These are phyloP conservation scores for Xylaria curta DNA, from an alignment of 495 filamentous ascomycete species.

Conservation along the genomic window DNA sequence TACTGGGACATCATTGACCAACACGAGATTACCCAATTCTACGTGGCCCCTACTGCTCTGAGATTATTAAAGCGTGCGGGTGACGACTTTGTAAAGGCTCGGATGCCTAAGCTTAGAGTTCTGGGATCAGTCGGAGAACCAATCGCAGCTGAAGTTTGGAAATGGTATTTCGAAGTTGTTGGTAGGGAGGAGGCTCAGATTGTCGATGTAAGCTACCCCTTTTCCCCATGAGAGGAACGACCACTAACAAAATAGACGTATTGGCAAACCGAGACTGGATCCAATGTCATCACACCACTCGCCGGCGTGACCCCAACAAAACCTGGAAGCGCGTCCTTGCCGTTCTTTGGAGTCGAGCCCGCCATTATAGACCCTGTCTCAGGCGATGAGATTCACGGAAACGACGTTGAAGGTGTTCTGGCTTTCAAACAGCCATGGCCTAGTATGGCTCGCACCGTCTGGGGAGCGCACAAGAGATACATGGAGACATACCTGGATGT, in stretches of 20 bases:
- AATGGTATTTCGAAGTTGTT: slow-evolving; percentile 98
- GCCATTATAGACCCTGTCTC: slow-evolving; percentile 97
- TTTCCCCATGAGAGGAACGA: neutral
- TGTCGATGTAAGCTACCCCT: slow-evolving; percentile 74
- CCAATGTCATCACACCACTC: slow-evolving; percentile 83
- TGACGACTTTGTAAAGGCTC: slow-evolving; percentile 83
- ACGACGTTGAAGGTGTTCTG: slow-evolving; percentile 97
- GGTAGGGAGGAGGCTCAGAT: slow-evolving; percentile 93
- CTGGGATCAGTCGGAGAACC: slow-evolving; percentile 98
- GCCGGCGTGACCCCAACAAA: slow-evolving; percentile 80
- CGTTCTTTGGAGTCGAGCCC: slow-evolving; percentile 98
- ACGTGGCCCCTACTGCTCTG: slow-evolving; percentile 94
- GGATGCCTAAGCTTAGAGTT: slow-evolving; percentile 88
- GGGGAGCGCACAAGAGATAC: slow-evolving; percentile 96
- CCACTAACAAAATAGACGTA: slow-evolving; percentile 73
- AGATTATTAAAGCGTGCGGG: slow-evolving; percentile 93
- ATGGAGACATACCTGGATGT: slow-evolving; percentile 99
- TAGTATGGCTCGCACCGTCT: slow-evolving; percentile 98
- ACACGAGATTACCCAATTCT: slow-evolving; percentile 96
- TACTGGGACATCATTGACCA: slow-evolving; percentile 99
- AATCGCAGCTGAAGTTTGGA: slow-evolving; percentile 98
- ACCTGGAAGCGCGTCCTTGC: slow-evolving; percentile 76
- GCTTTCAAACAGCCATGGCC: slow-evolving; percentile 99
- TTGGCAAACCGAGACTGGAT: slow-evolving; percentile 99
- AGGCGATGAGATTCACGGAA: slow-evolving; percentile 90